Evolutionary conservation across 1,284 basidiomycete genomes (phyloP).

Genomic region (Leccinum subfulvum): DNA sequence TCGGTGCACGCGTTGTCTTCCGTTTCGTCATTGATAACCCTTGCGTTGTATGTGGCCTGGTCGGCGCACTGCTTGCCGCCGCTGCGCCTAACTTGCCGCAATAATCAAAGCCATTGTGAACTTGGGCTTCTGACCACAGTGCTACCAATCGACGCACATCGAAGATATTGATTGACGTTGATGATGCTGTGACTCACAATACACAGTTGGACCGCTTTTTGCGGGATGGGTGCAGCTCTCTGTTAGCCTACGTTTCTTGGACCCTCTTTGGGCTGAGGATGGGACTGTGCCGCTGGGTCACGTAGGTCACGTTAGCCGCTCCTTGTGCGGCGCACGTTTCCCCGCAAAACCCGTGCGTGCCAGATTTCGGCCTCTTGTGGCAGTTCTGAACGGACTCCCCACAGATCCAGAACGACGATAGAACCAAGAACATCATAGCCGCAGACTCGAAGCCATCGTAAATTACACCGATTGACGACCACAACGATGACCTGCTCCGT

Average conservation of each 20-base stretch:
- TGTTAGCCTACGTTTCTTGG: constrained; percentile 18
- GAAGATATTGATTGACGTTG: constrained; percentile 28
- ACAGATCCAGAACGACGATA: constrained; percentile 5
- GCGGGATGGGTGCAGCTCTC: constrained; percentile 14
- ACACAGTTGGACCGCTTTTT: constrained; percentile 25
- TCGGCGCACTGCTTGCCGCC: constrained; percentile 18
- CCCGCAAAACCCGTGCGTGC: constrained; percentile 53
- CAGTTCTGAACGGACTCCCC: constrained; percentile 44
- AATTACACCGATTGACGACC: constrained; percentile 15
- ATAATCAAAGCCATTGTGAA: constrained; percentile 33
- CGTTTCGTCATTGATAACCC: constrained; percentile 19
- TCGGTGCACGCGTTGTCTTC: constrained; percentile 14
- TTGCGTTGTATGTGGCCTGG: constrained; percentile 18
- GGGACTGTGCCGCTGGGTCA: constrained; percentile 13
- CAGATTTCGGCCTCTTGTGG: constrained; percentile 52
- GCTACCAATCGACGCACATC: constrained; percentile 29
- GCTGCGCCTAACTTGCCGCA: constrained; percentile 35
- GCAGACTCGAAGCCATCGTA: constrained; percentile 28
- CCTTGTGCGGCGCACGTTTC: constrained; percentile 58
- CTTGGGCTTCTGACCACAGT: constrained; percentile 36
- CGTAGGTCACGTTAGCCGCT: constrained; percentile 9
- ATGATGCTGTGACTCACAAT: constrained; percentile 25
- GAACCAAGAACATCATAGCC: constrained; percentile 12
- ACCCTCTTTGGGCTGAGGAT: constrained; percentile 14
- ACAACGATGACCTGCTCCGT: constrained; percentile 8